Evolutionary conservation across 495 filamentous ascomycete species (phyloP).

Genomic region (Trichocladium uniseriatum): DNA sequence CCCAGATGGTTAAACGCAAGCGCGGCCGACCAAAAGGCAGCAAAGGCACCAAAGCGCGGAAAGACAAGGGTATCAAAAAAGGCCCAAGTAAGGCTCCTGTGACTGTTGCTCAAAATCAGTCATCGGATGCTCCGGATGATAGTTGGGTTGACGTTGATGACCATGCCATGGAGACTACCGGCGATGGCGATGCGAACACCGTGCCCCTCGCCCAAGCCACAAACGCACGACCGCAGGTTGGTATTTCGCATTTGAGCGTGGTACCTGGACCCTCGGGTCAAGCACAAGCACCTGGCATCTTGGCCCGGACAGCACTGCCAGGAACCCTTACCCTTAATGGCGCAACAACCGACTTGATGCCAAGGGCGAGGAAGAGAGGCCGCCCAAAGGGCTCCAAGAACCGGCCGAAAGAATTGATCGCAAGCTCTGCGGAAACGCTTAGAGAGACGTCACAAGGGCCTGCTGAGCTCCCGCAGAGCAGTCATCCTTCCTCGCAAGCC

Average conservation of each 20-base stretch:
- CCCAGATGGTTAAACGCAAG: slow-evolving; percentile 28
- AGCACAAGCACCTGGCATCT: neutral
- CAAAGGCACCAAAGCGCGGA: slow-evolving; percentile 40
- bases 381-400: slow-evolving; percentile 43
- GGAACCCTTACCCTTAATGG: neutral
- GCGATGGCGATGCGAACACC: slow-evolving; percentile 20
- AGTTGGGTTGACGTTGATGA: slow-evolving; percentile 27
- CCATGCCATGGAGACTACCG: slow-evolving; percentile 2
- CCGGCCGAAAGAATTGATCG: slow-evolving; percentile 29
- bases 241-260: neutral
- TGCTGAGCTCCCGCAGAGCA: slow-evolving; percentile 2
- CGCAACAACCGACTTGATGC: slow-evolving; percentile 5
- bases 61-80: slow-evolving; percentile 44
- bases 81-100: slow-evolving; percentile 18
- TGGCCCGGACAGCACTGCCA: slow-evolving; percentile 13
- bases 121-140: slow-evolving; percentile 7
- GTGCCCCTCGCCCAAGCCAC: slow-evolving; percentile 21
- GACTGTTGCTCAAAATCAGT: neutral
- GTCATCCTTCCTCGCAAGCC: neutral
- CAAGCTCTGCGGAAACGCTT: slow-evolving; percentile 4
- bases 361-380: slow-evolving; percentile 26
- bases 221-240: slow-evolving; percentile 6
- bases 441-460: neutral
- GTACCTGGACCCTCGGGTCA: neutral
- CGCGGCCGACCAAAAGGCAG: slow-evolving; percentile 45